Base-by-base conservation (phyloP, 345 rosid genomes). In the Eucalyptus pauciflora region DNA sequence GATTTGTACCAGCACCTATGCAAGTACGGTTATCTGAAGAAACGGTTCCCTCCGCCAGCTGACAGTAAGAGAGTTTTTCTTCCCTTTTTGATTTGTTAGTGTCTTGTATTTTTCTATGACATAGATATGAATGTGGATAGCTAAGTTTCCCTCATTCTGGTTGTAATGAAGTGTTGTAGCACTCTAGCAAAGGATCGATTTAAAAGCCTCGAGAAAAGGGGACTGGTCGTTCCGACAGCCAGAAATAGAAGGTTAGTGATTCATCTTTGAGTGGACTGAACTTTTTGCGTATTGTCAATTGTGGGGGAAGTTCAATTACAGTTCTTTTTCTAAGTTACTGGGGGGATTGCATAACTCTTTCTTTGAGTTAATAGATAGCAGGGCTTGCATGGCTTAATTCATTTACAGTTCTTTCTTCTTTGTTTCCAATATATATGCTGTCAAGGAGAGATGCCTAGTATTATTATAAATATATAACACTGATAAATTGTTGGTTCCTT, bases 141-240 rank as follows among this genome's bases (percentile, higher is more conserved):
- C 31, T 50, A 54, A 69, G 10, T 88, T 89, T 12, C 14, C 58
- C 37, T 50, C 52, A 25, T 46, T 24, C 87, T 45, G 67, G 46
- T 11, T n/a, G 58, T 13, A 50, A 80, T 90, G 50, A 89, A 98
- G 98, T 96, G 94, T 88, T 97, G 99, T 90, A 91, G 95, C 93
- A 96, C 99, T 2, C 98, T 97, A 79, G 94, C 93, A 79, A 97
- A 92, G 91, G 99, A 98, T 91, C 92, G 99, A 49, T 97, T 92
- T 92, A 97, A 97, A 93, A 97, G 98, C 91, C 93, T 97, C 1
- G 98, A 97, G 93, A 98, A 97, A 90, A 93, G 99, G 95, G 99
- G 99, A 88, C 90, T 95, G 90, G 90, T 97, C 69, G 95, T 93
- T 56, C 99, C 99, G 24, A 62, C 93, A 71, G 88, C 92, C 81